Percentiles rank a stretch among this genome's conserved stretches.
Evolutionary conservation across 179 eudicot genomes (phyloP).

Genomic region (Patellifolia procumbens): DNA sequence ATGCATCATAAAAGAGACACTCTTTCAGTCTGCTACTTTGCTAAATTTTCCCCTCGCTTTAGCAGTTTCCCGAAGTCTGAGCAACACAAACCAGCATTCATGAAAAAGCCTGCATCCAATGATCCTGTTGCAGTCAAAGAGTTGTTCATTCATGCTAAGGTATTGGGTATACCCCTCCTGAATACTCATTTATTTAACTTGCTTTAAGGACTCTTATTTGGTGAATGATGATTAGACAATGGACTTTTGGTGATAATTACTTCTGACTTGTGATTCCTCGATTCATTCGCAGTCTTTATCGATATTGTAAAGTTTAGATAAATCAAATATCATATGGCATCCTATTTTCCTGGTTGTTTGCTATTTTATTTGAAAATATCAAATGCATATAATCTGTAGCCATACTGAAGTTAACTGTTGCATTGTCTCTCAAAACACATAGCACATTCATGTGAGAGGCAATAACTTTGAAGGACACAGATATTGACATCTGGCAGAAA

Average conservation of each 20-base stretch:
- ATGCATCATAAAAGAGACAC: slow-evolving; percentile 3
- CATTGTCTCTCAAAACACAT: neutral
- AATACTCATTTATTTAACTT: neutral
- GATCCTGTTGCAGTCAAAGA: slow-evolving; percentile 76
- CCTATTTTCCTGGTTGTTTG: neutral
- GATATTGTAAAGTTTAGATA: neutral
- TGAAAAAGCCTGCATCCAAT: slow-evolving; percentile 56
- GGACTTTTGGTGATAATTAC: neutral
- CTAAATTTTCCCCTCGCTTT: slow-evolving; percentile 21
- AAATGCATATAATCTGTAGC: neutral
- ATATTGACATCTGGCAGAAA: neutral
- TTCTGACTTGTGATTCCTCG: neutral
- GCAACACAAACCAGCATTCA: slow-evolving; percentile 64
- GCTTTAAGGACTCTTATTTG: neutral
- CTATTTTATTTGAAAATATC: neutral
- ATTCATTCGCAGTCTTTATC: neutral
- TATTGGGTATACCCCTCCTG: slow-evolving; percentile 23
- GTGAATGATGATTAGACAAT: neutral
- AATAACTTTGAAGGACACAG: no score
- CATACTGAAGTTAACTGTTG: neutral
- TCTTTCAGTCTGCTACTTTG: neutral
- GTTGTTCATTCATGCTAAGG: slow-evolving; percentile 90
- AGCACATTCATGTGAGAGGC: neutral
- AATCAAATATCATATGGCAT: neutral
- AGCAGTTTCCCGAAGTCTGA: slow-evolving; percentile 64